Base-by-base conservation (phyloP, 192 early-diverging fungal genomes). In the Funneliformis geosporum region DNA sequence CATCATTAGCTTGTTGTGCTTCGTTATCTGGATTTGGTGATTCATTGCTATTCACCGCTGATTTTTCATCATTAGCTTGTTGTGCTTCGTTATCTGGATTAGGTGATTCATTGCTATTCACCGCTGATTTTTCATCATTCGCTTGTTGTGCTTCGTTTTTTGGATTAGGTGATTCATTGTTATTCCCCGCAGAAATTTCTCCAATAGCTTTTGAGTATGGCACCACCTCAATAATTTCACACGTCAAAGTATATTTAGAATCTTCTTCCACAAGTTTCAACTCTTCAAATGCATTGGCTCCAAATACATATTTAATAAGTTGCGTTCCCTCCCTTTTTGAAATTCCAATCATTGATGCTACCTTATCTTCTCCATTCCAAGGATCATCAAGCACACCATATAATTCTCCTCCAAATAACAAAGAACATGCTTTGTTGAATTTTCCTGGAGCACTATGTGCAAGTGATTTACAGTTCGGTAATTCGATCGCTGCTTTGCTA, bases 361-460 rank as follows among this genome's bases (percentile, higher is more conserved):
- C 23, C 1, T 43, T 27, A 27, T 71, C 72, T 21, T 73, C 59
- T 4, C 42, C 68, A 7, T 72, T 12, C 85, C 85, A 86, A 21
- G 50, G 16, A 38, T 64, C 25, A 9, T 85, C 83, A 60, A 86
- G 78, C 8, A 82, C 71, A 4, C 83, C 81, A 40, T 80, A 81
- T 33, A 73, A 76, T 46, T 88, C 80, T 10, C 88, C 87, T 16
- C 83, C 87, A 71, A 83, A 91, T 8, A 88, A 10, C 1, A 86
- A n/a, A 12, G 79, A 81, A 67, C 90, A 90, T 1, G 90, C 87
- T 50, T 86, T 87, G 60, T 91, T 89, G 28, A 86, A 88, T 8
- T 80, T 83, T 50, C 88, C 84, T 10, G 87, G 87, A 10, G 84
- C 55, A 46, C 55, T 44, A 46, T 70, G 80, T 28, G 80, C 83